Conservation (phyloP, 306 rosid genomes). For the Rubus parviflorus region DNA sequence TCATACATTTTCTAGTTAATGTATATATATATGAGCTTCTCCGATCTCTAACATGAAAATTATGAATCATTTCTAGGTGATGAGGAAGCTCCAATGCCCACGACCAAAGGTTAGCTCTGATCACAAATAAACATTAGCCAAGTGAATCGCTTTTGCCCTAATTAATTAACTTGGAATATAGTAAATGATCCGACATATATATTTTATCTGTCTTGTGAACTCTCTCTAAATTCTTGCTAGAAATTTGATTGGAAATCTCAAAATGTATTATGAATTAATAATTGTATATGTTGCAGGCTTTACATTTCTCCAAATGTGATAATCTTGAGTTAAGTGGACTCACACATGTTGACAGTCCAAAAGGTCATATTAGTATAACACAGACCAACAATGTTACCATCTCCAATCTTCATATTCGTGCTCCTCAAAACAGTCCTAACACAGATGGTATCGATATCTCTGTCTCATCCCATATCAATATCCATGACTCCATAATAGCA, state of each 20-base stretch:
- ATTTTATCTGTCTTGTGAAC: too few relatives aligned
- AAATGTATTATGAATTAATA: too few relatives aligned
- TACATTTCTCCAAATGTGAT: constrained; percentile 11
- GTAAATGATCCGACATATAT: too few relatives aligned
- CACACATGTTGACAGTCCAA: constrained; percentile 29
- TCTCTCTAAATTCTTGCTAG: too few relatives aligned
- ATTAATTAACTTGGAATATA: too few relatives aligned
- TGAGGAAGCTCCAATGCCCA: not conserved
- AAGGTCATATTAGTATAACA: constrained; percentile 27
- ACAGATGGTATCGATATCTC: constrained; percentile 48
- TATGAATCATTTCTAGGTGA: not conserved
- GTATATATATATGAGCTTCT: too few relatives aligned
- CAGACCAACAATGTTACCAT: not conserved
- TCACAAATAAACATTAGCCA: too few relatives aligned
- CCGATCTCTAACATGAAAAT: not conserved
- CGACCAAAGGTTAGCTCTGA: not conserved
- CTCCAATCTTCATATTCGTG: constrained; percentile 17
- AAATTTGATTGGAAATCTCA: too few relatives aligned
- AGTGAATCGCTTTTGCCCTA: too few relatives aligned
- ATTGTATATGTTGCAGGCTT: too few relatives aligned
- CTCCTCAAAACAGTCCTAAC: constrained; percentile 38
- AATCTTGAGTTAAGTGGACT: constrained; percentile 16
- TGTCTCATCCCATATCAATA: constrained; percentile 4
- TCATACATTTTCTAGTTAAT: too few relatives aligned
- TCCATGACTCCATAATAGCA: constrained; percentile 22